Evolutionary conservation across 2,329 filamentous ascomycete species (phyloP), one percentile per base, ranked within the genome.

Genomic region (Aspergillus sp.): DNA sequence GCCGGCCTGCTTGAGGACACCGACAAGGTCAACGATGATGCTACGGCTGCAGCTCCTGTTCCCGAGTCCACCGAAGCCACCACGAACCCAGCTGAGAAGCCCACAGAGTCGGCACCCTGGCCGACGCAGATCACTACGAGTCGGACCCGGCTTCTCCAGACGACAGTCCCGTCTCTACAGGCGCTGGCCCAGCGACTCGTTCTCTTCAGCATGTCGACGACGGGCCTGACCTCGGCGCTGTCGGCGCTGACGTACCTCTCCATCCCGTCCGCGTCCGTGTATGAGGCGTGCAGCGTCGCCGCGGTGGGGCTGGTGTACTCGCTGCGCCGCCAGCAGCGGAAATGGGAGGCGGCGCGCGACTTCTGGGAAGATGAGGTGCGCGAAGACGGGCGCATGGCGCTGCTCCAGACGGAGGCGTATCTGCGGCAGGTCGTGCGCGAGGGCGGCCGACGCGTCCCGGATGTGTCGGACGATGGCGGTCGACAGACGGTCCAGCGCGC

Each of bases 131-230:
- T 97, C 54, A 78, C 87, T 13, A 79, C 82, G 21, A 86, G 87
- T 6, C 84, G 91, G n/a, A 76, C 80, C 32, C 84, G 85, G 58
- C 80, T 91, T 2, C 78, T 85, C 40, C 73, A 78, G n/a, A 79
- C 83, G 54, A 89, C 86, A 0, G 80, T 91, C 2, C 86, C 87
- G 2, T 83, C 85, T 1, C 76, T 92, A 3, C 88, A 91, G 64
- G 84, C 87, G 1, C 76, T 90, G 0, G 87, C 88, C 1, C 88
- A 92, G 70, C 83, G 80, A 52, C 81, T 92, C 2, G 85, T 96
- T 4, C 68, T 95, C 4, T 86, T 91, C 64, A 88, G 89, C 0
- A 74, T 90, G 0, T 87, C 85, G 48, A 90, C 89, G 0, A 88
- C 89, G 0, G 83, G 84, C 4, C 73, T 88, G 3, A 81, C 82